Base-by-base conservation (phyloP, 345 rosid genomes). In the Passiflora organensis region DNA sequence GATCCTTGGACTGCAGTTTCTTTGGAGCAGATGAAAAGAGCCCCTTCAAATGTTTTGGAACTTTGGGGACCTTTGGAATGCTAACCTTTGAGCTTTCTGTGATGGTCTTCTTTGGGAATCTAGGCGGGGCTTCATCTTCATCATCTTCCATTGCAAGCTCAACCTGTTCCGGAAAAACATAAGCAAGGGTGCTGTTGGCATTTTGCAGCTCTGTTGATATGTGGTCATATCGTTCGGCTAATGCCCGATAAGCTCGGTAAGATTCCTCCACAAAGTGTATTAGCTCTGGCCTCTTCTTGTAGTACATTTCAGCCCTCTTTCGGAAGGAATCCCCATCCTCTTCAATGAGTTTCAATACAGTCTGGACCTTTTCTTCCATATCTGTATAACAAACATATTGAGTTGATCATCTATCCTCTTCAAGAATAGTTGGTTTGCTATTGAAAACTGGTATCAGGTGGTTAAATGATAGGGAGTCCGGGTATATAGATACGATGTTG, bases 301-400 rank as follows among this genome's bases (percentile, higher is more conserved):
- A 94, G 73, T 94, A 94, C 99, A 94, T 94, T 70, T 94, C 97
- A 19, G 99, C 97, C 58, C 97, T 83, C 76, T 71, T 89, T 48
- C 95, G 95, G 58, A 94, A 94, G 3, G 99, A 94, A 41, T 89
- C 99, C 44, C 99, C 99, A 58, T 94, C 99, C 75, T 87, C 97
- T 64, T 85, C 79, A 1, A 89, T 65, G 11, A 94, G 86, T 62
- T 83, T 80, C 58, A 94, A 75, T 64, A 77, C 75, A 22, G 16
- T 24, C 17, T 73, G 75, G 11, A 89, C 96, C 71, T 89, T 94
- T 54, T 94, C 99, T 76, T 94, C 95, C 75, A 94, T 80, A 72
- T 89, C 99, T 94, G 82, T 52, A 69, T 59, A 55, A 5, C 19
- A 43, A 51, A 62, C 49, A 43, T n/a, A 9, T 42, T 28, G 15